Evolutionary conservation across 2,329 filamentous ascomycete species (phyloP), one percentile per base, ranked within the genome.

Genomic region (Paracoccidioides lutzii): DNA sequence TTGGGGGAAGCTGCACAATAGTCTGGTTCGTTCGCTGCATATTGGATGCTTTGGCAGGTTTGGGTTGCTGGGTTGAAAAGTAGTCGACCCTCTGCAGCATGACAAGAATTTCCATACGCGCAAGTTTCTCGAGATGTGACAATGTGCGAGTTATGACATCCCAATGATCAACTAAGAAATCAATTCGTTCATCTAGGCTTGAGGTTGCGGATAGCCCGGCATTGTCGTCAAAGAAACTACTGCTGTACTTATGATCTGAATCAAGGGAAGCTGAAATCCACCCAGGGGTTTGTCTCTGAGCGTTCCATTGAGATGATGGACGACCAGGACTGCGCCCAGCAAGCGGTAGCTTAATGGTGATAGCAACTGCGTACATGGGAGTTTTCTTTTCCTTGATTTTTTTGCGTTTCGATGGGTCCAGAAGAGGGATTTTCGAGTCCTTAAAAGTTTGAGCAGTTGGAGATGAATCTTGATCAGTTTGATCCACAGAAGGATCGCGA

Each of bases 281-380:
- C 4, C 59, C 62, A 32, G 65, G 63, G 54, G 71, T 69, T 28
- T 65, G 58, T 7, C 63, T 66, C 38, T 66, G 61, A 1, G 67
- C 63, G 46, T 63, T 70, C 44, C 70, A 67, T 33, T 69, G 66
- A 30, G 70, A 71, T 4, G 65, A 63, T 5, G 69, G 69, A 12
- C 71, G 68, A 7, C 61, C 63, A 40, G 62, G 52, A 55, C 68
- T 67, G 9, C 69, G 67, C 33, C 68, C 58, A 59, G 70, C 40
- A 22, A 73, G 59, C 5, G 79, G 79, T 9, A 81, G 72, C 57
- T 80, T 77, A 14, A 81, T 68, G 2, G 80, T 76, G 35, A 82
- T 75, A 9, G 78, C 77, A 50, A 82, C 77, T 14, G 78, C 80
- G 65, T 80, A 82, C 73, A 80, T 80, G 4, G 79, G 80, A 1